Conservation (phyloP, 2,329 filamentous ascomycete genomes). For the Penicillium glabrum region DNA sequence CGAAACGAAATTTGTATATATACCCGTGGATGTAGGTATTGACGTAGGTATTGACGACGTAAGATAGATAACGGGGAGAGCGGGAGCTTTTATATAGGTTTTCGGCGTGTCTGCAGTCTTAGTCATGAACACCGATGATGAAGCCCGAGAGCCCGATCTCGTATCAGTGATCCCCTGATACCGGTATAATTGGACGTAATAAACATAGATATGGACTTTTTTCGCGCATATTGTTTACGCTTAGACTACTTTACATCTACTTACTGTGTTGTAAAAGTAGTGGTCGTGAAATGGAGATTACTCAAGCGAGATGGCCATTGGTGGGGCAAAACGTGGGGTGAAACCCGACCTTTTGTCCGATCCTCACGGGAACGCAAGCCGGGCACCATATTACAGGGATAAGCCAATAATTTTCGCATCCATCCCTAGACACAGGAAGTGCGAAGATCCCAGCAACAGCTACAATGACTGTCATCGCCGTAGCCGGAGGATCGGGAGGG, state of each 20-base stretch:
- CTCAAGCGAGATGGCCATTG: neutral
- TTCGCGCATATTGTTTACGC: neutral
- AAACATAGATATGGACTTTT: neutral
- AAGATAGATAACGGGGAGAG: neutral
- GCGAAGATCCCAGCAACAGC: neutral
- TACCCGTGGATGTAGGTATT: neutral
- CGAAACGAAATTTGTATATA: neutral
- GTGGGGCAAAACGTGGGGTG: slow-evolving; percentile 14
- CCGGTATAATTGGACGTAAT: neutral
- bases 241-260: neutral
- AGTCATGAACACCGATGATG: slow-evolving; percentile 25
- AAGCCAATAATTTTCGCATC: neutral
- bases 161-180: slow-evolving; percentile 4
- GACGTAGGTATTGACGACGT: neutral
- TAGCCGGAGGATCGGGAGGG: slow-evolving; percentile 50
- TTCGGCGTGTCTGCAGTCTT: slow-evolving; percentile 11
- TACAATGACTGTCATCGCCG: slow-evolving; percentile 44
- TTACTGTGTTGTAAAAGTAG: neutral
- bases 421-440: neutral
- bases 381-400: neutral
- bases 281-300: neutral
- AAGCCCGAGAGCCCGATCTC: slow-evolving; percentile 27
- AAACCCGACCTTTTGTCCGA: slow-evolving; percentile 2
- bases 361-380: neutral
- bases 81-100: slow-evolving; percentile 18